These are phyloP conservation scores for Monilinia aucupariae DNA, from an alignment of 2,329 filamentous ascomycete genomes.

Conservation along the genomic window DNA sequence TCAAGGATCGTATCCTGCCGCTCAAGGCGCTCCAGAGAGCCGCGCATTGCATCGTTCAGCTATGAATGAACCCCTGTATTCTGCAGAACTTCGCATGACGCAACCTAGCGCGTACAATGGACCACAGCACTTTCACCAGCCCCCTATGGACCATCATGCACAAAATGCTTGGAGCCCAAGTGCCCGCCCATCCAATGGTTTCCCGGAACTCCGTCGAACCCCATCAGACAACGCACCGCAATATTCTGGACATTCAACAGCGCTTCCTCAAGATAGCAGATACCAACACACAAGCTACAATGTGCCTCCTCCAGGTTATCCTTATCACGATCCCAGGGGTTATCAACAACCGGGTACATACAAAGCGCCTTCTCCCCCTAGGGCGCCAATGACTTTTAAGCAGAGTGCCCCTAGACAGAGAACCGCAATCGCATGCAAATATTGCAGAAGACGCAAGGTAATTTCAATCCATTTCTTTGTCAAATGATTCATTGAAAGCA, in stretches of 20 bases:
- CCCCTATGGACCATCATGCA: background rate
- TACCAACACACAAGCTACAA: background rate
- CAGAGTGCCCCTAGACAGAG: constrained; percentile 53
- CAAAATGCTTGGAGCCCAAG: background rate
- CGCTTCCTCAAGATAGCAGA: background rate
- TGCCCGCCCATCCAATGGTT: background rate
- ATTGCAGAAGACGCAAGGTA: constrained; percentile 56
- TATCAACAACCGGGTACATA: constrained; percentile 17
- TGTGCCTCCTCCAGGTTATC: background rate
- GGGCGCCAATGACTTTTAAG: constrained; percentile 28
- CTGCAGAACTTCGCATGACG: background rate
- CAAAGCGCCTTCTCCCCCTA: background rate
- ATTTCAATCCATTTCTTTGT: background rate
- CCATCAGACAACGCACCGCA: background rate
- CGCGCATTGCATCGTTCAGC: background rate
- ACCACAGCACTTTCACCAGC: background rate
- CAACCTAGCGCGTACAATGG: background rate
- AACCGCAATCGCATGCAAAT: constrained; percentile 56
- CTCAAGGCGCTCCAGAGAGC: background rate
- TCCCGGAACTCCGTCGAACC: background rate
- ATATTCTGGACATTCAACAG: background rate
- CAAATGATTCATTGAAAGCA: background rate
- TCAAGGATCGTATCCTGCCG: background rate
- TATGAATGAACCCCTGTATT: background rate
- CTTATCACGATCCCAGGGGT: constrained; percentile 21